Conservation (phyloP, 192 early-diverging fungal species). For the Backusella liffmaniae region DNA sequence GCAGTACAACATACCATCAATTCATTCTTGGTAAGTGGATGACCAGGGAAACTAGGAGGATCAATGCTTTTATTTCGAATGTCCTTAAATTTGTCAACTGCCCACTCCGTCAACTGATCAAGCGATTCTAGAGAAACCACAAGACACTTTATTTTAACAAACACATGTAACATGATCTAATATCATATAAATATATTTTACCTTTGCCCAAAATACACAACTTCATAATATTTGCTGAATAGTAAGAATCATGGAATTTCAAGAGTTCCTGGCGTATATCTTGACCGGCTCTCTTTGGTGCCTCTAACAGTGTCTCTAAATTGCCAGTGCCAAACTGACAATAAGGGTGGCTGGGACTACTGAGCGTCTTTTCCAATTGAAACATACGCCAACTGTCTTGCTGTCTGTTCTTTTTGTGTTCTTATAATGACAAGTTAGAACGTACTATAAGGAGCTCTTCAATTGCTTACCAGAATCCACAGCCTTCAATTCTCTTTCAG, state of each 20-base stretch:
- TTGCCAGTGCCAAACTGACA: constrained; percentile 91
- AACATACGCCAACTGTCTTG: constrained; percentile 84
- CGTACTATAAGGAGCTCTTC: too few relatives aligned
- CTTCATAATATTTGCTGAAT: constrained; percentile 95
- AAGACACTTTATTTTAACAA: not conserved
- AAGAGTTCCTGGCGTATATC: constrained; percentile 82
- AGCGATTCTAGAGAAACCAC: constrained; percentile 64
- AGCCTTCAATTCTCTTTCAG: constrained; percentile 87
- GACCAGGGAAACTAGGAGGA: constrained; percentile 64
- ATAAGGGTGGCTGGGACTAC: constrained; percentile 74
- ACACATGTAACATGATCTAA: not conserved
- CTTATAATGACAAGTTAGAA: constrained; percentile 21
- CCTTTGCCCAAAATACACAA: constrained; percentile 79
- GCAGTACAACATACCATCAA: constrained; percentile 43
- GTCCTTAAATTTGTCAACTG: constrained; percentile 71
- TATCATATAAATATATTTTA: constrained; percentile 21
- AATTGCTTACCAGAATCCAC: constrained; percentile 75
- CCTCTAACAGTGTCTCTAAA: constrained; percentile 74
- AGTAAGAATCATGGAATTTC: constrained; percentile 85
- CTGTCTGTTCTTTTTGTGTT: constrained; percentile 93
- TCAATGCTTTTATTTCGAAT: constrained; percentile 75
- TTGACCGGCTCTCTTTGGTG: constrained; percentile 60
- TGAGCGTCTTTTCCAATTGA: constrained; percentile 83
- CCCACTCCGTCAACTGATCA: constrained; percentile 79
- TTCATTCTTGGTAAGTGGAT: constrained; percentile 73